Conservation (phyloP, 805 yeast genomes). For the Priceomyces melissophilus region DNA sequence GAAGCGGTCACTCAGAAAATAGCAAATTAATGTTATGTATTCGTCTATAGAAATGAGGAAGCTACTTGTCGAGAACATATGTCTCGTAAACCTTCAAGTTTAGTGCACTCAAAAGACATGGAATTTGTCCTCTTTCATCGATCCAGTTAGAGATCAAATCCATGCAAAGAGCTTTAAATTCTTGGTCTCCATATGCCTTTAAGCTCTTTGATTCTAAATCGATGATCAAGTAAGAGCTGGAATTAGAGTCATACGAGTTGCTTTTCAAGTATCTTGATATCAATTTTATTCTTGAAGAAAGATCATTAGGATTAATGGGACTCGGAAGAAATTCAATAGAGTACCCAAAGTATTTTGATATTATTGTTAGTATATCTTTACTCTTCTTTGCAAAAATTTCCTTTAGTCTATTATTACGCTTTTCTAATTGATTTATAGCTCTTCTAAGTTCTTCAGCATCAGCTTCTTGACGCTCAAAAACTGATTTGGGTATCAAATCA, state of each 20-base stretch:
- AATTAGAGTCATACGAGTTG: conserved; percentile 14
- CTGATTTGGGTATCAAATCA: conserved; percentile 53
- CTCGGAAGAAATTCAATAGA: conserved; percentile 60
- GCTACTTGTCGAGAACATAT: conserved; percentile 10
- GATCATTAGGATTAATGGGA: conserved; percentile 41
- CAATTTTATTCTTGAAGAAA: conserved; percentile 53
- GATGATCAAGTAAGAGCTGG: conserved; percentile 48
- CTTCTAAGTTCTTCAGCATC: conserved; percentile 49
- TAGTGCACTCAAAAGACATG: conserved; percentile 75
- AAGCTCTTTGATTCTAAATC: conserved; percentile 55
- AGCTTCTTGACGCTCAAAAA: conserved; percentile 57
- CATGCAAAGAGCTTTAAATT: conserved; percentile 37
- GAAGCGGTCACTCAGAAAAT: conserved; percentile 21
- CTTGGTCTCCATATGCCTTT: conserved; percentile 46
- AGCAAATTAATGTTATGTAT: conserved; percentile 5
- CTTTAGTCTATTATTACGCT: conserved; percentile 50
- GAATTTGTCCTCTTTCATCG: conserved; percentile 61
- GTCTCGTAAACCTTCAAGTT: conserved; percentile 62
- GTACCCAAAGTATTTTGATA: conserved; percentile 69
- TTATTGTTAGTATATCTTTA: conserved; percentile 64
- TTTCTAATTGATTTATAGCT: conserved; percentile 47
- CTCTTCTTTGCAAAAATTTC: conserved; percentile 64
- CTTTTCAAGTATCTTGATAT: conserved; percentile 39
- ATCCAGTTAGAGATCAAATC: conserved; percentile 66
- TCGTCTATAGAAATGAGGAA: conserved; percentile 1